phyloP scores from a whole-genome alignment of 768 basidiomycete species.

The Podaxis sp. region DNA sequence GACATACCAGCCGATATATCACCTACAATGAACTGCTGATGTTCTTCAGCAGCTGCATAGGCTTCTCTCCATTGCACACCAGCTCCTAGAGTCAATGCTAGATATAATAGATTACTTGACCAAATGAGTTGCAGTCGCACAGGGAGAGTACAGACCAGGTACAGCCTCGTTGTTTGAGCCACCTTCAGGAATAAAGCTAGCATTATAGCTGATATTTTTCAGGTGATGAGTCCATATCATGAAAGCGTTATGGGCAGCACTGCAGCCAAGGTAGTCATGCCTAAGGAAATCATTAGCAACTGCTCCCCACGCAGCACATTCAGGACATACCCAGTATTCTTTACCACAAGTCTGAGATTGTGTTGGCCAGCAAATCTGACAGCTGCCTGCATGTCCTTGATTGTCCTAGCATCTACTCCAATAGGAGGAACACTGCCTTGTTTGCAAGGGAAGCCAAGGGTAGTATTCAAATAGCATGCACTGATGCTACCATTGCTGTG shows the following conservation, averaged over 20 bases:
- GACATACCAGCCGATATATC: constrained; percentile 28
- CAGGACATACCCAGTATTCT: constrained; percentile 29
- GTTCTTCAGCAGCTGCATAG: background rate
- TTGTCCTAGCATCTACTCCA: constrained; percentile 37
- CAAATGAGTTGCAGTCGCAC: background rate
- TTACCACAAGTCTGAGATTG: constrained; percentile 37
- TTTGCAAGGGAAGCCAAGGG: constrained; percentile 34
- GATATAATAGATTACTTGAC: background rate
- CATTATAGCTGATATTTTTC: constrained; percentile 31
- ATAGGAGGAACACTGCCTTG: constrained; percentile 42
- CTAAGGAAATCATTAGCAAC: background rate
- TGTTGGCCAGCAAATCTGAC: constrained; percentile 35
- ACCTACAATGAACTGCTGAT: background rate
- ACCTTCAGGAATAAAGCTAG: constrained; percentile 32
- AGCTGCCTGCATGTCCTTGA: constrained; percentile 37
- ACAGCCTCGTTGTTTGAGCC: constrained; percentile 18
- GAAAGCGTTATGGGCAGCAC: constrained; percentile 37
- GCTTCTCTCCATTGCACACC: background rate
- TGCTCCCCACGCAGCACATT: background rate
- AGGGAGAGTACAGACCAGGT: constrained; percentile 24
- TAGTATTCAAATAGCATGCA: background rate
- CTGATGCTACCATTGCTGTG: background rate
- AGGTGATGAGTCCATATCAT: constrained; percentile 41
- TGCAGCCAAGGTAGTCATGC: constrained; percentile 44
- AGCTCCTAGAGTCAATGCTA: background rate